Evolutionary conservation across 2,329 filamentous ascomycete genomes (phyloP).

Genomic region (Dissoconium aciculare): DNA sequence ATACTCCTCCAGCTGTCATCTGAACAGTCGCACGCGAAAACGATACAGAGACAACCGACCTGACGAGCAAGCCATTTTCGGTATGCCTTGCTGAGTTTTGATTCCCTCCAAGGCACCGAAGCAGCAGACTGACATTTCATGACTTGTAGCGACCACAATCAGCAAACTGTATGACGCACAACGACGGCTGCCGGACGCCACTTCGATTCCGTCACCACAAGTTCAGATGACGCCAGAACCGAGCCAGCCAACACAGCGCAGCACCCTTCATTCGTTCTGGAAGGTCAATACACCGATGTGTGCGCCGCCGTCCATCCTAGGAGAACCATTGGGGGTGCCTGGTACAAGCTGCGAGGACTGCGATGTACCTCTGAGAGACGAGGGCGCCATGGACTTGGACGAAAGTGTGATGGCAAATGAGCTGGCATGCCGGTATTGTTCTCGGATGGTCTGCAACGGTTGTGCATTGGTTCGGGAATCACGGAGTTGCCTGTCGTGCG

Average conservation of each 20-base stretch:
- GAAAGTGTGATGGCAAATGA: slow-evolving; percentile 15
- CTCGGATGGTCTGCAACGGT: slow-evolving; percentile 27
- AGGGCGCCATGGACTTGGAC: slow-evolving; percentile 26
- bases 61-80: slow-evolving; percentile 40
- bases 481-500: slow-evolving; percentile 30
- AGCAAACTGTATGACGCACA: slow-evolving; percentile 33
- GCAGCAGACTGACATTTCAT: slow-evolving; percentile 12
- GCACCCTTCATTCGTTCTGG: slow-evolving; percentile 36
- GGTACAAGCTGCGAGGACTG: slow-evolving; percentile 31
- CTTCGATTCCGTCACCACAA: slow-evolving; percentile 16
- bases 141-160: slow-evolving; percentile 30
- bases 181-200: slow-evolving; percentile 15
- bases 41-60: slow-evolving; percentile 43
- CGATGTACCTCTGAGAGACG: slow-evolving; percentile 22
- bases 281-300: slow-evolving; percentile 23
- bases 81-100: slow-evolving; percentile 28
- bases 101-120: too few relatives aligned
- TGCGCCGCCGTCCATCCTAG: slow-evolving; percentile 6
- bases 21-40: slow-evolving; percentile 44
- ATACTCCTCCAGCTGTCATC: slow-evolving; percentile 20
- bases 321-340: slow-evolving; percentile 1
- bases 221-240: slow-evolving; percentile 10
- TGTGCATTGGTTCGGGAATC: slow-evolving; percentile 27
- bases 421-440: slow-evolving; percentile 26
- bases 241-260: slow-evolving; percentile 24